Conservation (phyloP, 2,329 filamentous ascomycete genomes). For the Daldinia eschscholtzii region DNA sequence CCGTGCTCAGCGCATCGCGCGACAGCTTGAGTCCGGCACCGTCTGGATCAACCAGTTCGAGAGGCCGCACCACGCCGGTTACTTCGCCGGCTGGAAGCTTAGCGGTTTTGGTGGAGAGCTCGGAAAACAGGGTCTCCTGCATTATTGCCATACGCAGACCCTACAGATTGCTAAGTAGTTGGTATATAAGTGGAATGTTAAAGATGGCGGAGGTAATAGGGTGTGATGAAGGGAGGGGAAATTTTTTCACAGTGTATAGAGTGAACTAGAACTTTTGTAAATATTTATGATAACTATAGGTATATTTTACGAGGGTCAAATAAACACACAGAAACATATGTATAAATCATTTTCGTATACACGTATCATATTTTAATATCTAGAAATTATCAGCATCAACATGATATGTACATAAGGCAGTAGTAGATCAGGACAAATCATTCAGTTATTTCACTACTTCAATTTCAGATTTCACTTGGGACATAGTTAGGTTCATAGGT, state of each 20-base stretch:
- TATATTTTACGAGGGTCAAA: not conserved
- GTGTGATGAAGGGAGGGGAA: not conserved
- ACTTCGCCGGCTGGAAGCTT: slow-evolving; percentile 53
- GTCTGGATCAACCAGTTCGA: slow-evolving; percentile 69
- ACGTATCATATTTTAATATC: too few relatives aligned
- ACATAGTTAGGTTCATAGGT: not conserved
- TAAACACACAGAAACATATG: not conserved
- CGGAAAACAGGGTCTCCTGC: slow-evolving; percentile 52
- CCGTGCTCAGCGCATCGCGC: slow-evolving; percentile 64
- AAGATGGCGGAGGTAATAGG: not conserved
- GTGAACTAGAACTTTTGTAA: not conserved
- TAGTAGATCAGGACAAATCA: not conserved
- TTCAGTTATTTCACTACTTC: not conserved
- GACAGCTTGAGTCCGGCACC: slow-evolving; percentile 67
- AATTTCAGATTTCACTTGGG: not conserved
- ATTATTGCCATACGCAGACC: slow-evolving; percentile 52
- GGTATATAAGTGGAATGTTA: not conserved
- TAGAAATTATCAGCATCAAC: too few relatives aligned
- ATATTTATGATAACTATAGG: not conserved
- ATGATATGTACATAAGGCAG: not conserved
- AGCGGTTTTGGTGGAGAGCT: slow-evolving; percentile 54
- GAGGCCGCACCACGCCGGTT: slow-evolving; percentile 51
- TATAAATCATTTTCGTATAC: not conserved
- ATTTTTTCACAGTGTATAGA: not conserved
- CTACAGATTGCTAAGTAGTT: slow-evolving; percentile 50